Base-by-base conservation (phyloP, 352 stramenopile species). In the Globisporangium acanthophoron region DNA sequence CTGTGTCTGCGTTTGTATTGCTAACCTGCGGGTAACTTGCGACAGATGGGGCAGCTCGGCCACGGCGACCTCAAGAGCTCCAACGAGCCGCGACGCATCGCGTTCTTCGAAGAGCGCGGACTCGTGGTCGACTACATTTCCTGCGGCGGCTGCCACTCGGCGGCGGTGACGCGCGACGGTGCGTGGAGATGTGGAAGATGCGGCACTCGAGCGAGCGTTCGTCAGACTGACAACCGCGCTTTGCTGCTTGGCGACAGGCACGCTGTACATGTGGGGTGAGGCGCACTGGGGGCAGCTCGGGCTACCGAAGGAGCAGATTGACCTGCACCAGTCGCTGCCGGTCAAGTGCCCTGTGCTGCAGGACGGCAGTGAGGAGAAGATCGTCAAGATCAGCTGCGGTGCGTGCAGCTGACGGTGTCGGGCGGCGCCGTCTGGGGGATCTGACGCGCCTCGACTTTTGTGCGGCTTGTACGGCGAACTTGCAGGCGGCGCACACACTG, bases 191-290 rank as follows among this genome's bases (percentile, higher is more conserved):
- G 37, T 12, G 13, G 37, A 3, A 0, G 37, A 18, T 12, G 37
- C 0, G 11, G 9, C 40, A 11, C 2, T 15, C 4, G 16, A 45
- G 2, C 15, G 40, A n/a, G 16, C 40, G 18, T 41, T 41, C 37
- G 37, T 41, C 37, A 18, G 11, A 43, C 37, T 43, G 7, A 43
- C 37, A 13, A 5, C 3, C 37, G 37, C 37, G 21, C 21, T 24
- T 29, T 20, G 3, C 12, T 54, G 21, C 9, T 24, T 5, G 3
- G 47, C 0, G 5, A 31, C 27, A 87, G 77, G 77, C 12, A 69
- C 74, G 20, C 47, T 92, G 57, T 94, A 88, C 73, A 91, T 80
- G 80, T 94, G 84, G 84, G 84, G 84, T 3, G 84, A 94, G 61
- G 71, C 81, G 9, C 84, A 92, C 58, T 94, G 84, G 84, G 81